These are phyloP conservation scores for Rauvolfia tetraphylla DNA, from an alignment of 257 asterid species.

Conservation along the genomic window DNA sequence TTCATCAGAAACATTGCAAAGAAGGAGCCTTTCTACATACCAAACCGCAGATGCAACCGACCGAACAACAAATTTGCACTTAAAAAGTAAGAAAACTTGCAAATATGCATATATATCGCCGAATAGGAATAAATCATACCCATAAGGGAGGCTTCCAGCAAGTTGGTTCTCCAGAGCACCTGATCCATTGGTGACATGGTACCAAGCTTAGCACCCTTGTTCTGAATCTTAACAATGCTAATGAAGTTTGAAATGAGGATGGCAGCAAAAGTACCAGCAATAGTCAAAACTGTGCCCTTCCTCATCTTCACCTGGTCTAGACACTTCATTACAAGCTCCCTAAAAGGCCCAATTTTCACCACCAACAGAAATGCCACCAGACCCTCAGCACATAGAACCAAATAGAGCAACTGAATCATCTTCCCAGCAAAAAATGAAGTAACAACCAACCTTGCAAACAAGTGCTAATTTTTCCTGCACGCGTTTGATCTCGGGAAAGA, in stretches of 20 bases:
- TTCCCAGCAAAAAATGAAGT: conserved; percentile 6
- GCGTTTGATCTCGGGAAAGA: neutral
- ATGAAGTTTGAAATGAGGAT: conserved; percentile 64
- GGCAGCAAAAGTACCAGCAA: conserved; percentile 75
- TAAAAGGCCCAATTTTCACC: conserved; percentile 91
- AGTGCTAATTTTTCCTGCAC: neutral
- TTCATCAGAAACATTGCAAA: neutral
- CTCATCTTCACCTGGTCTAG: conserved; percentile 88
- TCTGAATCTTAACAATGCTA: conserved; percentile 89
- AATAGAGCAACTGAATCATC: conserved; percentile 83
- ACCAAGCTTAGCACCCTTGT: conserved; percentile 91
- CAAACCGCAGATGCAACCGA: neutral
- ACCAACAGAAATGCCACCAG: conserved; percentile 68
- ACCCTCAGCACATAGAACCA: conserved; percentile 75
- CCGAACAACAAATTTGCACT: neutral
- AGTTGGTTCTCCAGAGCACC: conserved; percentile 94
- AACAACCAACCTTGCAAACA: neutral
- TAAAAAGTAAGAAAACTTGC: neutral
- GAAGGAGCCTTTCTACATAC: conserved; percentile 1
- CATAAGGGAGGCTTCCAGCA: conserved; percentile 97
- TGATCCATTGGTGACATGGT: conserved; percentile 99
- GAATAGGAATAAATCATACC: conserved; percentile 37
- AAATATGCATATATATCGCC: neutral
- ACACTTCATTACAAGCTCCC: conserved; percentile 80
- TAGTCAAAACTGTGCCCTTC: conserved; percentile 77